These are phyloP conservation scores for Auricularia sp. DNA, from an alignment of 768 basidiomycete genomes.

Conservation along the genomic window DNA sequence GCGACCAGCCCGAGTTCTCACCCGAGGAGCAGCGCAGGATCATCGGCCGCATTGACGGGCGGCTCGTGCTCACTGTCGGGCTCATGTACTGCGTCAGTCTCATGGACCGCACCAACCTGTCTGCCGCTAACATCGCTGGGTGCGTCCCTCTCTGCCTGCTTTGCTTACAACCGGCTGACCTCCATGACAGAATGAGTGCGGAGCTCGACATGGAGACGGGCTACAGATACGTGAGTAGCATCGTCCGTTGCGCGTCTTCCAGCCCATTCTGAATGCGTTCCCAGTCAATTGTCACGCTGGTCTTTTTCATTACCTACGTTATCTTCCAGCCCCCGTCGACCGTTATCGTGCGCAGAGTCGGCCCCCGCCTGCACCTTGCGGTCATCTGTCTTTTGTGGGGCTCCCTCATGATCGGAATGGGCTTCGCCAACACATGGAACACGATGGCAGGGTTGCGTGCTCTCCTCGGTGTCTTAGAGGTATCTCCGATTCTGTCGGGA, in stretches of 20 bases:
- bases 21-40: neutral
- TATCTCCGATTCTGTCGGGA: too few species aligned
- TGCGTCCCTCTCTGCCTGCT: too few species aligned
- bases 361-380: neutral
- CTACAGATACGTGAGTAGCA: neutral
- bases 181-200: neutral
- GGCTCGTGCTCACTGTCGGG: neutral
- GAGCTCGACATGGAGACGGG: neutral
- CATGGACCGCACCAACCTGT: neutral
- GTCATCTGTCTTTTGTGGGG: slow-evolving; percentile 15
- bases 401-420: slow-evolving; percentile 19
- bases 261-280: too few species aligned
- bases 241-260: too few species aligned
- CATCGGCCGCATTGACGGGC: neutral
- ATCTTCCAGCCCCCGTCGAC: slow-evolving; percentile 4
- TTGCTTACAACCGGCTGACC: neutral
- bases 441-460: slow-evolving; percentile 17
- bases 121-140: neutral
- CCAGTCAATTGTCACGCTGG: slow-evolving; percentile 19
- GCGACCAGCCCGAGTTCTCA: neutral
- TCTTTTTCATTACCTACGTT: slow-evolving; percentile 22
- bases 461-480: slow-evolving; percentile 20
- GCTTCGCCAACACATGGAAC: slow-evolving; percentile 20
- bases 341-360: neutral
- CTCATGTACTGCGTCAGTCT: neutral